Evolutionary conservation across 2,329 filamentous ascomycete species (phyloP), one percentile per base, ranked within the genome.

Genomic region (Exophiala calicioides): DNA sequence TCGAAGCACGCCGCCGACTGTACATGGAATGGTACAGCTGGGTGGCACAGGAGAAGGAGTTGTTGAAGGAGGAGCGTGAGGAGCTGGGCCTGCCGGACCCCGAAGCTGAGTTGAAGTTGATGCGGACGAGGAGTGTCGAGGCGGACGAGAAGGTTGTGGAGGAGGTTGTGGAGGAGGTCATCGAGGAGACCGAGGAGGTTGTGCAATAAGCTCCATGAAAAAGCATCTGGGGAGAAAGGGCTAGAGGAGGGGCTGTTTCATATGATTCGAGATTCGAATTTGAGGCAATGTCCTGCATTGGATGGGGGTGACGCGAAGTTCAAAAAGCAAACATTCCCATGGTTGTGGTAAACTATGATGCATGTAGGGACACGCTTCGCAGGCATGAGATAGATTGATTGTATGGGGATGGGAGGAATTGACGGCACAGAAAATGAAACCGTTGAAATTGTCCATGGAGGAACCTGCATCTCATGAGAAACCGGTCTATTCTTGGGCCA

Each of bases 21-120:
- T 82, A 98, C 60, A 81, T 86, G 58, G 91, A 97, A 72, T 98
- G 93, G 93, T 69, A 84, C 61, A 81, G 81, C 47, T 98, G 90
- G 89, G 80, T 90, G 65, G 81, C 82, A 62, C 75, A 78, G 50
- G 80, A 89, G 58, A 83, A 86, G 70, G 78, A 79, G 57, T 83
- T 95, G 62, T 67, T 91, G 37, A 68, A 71, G 50, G 84, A 88
- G 60, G 89, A 95, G 69, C 79, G 86, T 50, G 77, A 79, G 40
- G 80, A 74, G 5, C 69, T 82, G 34, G 86, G 86, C 41, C 68
- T 93, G 56, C 79, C 85, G 33, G 75, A 76, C 50, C 77, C 88
- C 58, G 80, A 79, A 24, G 82, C 84, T 59, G 63, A 72, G 45
- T 65, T 80, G 49, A 73, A 79, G 65, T 68, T 50, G 61, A 72